Evolutionary conservation across 805 yeast genomes (phyloP).

Genomic region (Pichia heedii): DNA sequence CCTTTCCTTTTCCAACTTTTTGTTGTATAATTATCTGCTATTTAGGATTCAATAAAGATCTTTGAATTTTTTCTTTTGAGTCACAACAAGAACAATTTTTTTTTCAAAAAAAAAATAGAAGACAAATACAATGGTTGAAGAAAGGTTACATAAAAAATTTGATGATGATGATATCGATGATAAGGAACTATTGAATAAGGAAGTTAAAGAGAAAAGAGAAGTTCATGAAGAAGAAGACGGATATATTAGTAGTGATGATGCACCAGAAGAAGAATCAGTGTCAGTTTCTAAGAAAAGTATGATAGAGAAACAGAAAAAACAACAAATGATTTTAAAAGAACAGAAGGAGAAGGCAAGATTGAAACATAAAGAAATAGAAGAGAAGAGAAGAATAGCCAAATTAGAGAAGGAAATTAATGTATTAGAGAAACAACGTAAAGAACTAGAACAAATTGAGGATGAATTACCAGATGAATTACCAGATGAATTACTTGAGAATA

Average conservation of each 20-base stretch:
- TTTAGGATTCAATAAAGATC: too few species aligned
- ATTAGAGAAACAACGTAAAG: conserved; percentile 8
- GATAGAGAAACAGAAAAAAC: conserved; percentile 18
- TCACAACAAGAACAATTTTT: too few species aligned
- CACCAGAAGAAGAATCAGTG: conserved; percentile 41
- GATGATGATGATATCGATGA: conserved; percentile 8
- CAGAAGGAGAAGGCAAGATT: conserved; percentile 10
- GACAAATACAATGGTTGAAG: conserved; percentile 1
- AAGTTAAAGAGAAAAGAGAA: conserved; percentile 1
- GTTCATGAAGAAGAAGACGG: conserved; percentile 12
- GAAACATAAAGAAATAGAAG: conserved; percentile 24
- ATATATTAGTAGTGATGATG: conserved; percentile 32
- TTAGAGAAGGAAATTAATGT: conserved; percentile 17
- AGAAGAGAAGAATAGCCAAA: conserved; percentile 28
- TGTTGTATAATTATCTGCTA: too few species aligned
- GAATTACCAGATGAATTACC: conserved; percentile 32
- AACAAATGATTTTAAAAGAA: conserved; percentile 11
- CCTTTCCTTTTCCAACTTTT: too few species aligned
- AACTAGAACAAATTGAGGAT: conserved; percentile 4
- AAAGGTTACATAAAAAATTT: conserved; percentile 10
- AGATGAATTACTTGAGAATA: conserved; percentile 28
- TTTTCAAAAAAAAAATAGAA: too few species aligned
- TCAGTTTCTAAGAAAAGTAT: conserved; percentile 10
- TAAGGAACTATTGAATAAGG: background rate
- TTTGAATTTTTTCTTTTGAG: too few species aligned